Base-by-base conservation (phyloP, 345 rosid species). In the Alliaria petiolata region DNA sequence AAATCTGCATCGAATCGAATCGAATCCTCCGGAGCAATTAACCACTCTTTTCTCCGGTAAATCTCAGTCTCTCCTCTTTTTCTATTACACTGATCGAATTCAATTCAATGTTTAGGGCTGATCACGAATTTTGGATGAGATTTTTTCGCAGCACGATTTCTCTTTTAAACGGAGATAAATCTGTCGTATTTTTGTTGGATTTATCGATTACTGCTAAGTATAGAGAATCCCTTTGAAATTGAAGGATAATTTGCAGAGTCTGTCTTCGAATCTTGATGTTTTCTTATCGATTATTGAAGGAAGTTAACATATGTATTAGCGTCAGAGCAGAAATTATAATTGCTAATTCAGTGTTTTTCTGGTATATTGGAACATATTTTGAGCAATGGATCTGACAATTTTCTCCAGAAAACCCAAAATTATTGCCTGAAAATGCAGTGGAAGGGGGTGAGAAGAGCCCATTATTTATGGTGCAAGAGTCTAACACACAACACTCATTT, bases 381-480 rank as follows among this genome's bases (percentile, higher is more conserved):
- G 69, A 71, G 69, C 60, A 65, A 65, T 52, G 69, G 70, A 61
- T 57, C 69, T 71, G 53, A 66, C 25, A 3, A 71, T 52, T 66
- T 72, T 72, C 69, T 77, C 81, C 77, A 72, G 81, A 71, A 65
- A 56, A 70, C 44, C 63, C 20, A 38, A 57, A 22, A 49, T 42
- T 60, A 63, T 55, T 59, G 56, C 65, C 65, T 68, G 71, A 53
- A 61, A 53, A 65, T 82, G 78, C 72, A 62, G 47, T 59, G 75
- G 73, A 74, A 71, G 66, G 34, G 58, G 53, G 67, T 36, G 62
- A 69, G 70, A 64, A 13, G 72, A 65, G 59, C 47, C 45, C 39
- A 34, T 73, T 61, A 55, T 76, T 22, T 59, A 15, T 77, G 64
- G 68, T 76, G 72, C 67, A 56, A 53, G 53, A 34, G 69, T 68